Conservation (phyloP, 306 rosid species). For the Cicer pinnatifidum region DNA sequence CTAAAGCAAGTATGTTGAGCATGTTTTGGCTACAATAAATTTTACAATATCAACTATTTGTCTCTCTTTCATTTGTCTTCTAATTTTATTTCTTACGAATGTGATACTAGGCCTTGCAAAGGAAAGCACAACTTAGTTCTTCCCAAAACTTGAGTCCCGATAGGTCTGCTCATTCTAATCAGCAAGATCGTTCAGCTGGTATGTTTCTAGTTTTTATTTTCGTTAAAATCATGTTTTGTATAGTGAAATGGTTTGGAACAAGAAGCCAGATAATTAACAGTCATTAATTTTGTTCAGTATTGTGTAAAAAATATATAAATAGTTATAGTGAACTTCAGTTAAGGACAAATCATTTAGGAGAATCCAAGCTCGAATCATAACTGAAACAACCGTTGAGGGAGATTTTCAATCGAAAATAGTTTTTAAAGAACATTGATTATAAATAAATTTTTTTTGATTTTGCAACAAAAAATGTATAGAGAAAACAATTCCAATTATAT, state of each 20-base stretch:
- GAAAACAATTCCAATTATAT: no score
- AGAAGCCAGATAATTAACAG: not conserved
- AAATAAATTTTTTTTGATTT: no score
- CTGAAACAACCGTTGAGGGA: no score
- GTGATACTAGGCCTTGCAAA: constrained; percentile 55
- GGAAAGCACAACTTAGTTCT: constrained; percentile 50
- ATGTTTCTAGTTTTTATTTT: constrained; percentile 37
- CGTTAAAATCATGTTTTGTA: constrained; percentile 33
- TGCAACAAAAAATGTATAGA: no score
- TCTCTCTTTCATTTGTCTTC: constrained; percentile 7
- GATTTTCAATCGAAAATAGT: no score
- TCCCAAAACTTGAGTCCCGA: constrained; percentile 45
- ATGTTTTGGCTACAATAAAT: constrained; percentile 33
- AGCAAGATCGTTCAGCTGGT: constrained; percentile 60
- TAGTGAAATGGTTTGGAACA: not conserved
- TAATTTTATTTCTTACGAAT: constrained; percentile 1
- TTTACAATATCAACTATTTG: constrained; percentile 34
- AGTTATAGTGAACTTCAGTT: no score
- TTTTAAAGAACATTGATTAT: no score
- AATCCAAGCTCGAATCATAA: no score
- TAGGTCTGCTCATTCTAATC: constrained; percentile 44
- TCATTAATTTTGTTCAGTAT: no score
- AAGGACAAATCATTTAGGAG: no score
- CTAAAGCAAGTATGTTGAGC: constrained; percentile 55
- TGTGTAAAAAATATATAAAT: no score